phyloP scores from a whole-genome alignment of 2,329 filamentous ascomycete species.

The Leptoxyphium fumago region DNA sequence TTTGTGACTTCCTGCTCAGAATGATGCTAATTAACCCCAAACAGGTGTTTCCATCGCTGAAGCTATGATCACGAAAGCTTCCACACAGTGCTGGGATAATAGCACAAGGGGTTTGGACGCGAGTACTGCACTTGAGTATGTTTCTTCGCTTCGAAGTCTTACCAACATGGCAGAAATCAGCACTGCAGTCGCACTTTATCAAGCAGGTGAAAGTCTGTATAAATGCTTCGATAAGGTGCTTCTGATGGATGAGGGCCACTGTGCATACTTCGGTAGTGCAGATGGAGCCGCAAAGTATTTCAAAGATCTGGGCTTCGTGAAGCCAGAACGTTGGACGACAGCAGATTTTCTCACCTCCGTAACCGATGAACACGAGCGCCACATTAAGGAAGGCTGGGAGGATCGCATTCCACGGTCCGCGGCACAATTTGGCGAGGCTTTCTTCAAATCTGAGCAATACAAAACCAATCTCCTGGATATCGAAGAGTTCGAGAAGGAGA shows the following conservation, averaged over 20 bases:
- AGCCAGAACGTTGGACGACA: slow-evolving; percentile 50
- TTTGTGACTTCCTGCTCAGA: neutral
- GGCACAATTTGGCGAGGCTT: slow-evolving; percentile 38
- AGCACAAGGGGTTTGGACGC: slow-evolving; percentile 34
- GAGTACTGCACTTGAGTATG: slow-evolving; percentile 35
- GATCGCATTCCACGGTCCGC: slow-evolving; percentile 40
- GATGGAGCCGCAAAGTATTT: slow-evolving; percentile 48
- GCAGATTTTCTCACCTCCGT: slow-evolving; percentile 61
- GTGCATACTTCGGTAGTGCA: slow-evolving; percentile 50
- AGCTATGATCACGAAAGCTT: slow-evolving; percentile 30
- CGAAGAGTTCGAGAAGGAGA: slow-evolving; percentile 21
- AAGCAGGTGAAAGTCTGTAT: slow-evolving; percentile 56
- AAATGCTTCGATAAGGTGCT: slow-evolving; percentile 56
- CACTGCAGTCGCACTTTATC: slow-evolving; percentile 51
- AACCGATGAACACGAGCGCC: slow-evolving; percentile 46
- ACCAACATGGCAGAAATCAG: slow-evolving; percentile 47
- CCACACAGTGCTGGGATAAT: slow-evolving; percentile 30
- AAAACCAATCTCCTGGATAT: slow-evolving; percentile 25
- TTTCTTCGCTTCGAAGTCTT: slow-evolving; percentile 48
- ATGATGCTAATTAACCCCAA: neutral
- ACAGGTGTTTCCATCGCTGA: slow-evolving; percentile 32
- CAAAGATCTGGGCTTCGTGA: slow-evolving; percentile 44
- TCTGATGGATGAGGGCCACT: slow-evolving; percentile 49
- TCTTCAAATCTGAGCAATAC: slow-evolving; percentile 22
- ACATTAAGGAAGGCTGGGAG: slow-evolving; percentile 42